phyloP scores from a whole-genome alignment of 139 green algal species.

The Chlamydomonas schloesseri region DNA sequence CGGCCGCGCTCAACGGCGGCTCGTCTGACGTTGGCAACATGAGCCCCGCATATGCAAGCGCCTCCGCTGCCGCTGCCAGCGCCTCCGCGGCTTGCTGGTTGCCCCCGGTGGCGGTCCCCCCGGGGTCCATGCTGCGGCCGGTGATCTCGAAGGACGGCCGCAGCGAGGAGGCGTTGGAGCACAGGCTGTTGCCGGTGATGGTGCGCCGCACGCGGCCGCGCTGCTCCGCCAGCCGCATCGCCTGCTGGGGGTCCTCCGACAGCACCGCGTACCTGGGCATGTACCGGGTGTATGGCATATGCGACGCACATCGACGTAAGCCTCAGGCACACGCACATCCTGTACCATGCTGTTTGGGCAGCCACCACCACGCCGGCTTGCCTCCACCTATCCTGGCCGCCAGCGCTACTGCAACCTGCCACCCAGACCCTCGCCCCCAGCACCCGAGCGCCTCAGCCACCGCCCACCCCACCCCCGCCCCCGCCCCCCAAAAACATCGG shows the following conservation, averaged over 20 bases:
- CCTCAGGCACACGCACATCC: no score
- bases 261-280: slow-evolving; percentile 20
- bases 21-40: background rate
- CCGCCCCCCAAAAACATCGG: no score
- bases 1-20: background rate
- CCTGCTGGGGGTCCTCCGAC: background rate
- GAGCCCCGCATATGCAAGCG: slow-evolving; percentile 20
- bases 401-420: no score
- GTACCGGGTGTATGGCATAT: no score
- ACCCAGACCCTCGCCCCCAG: no score
- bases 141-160: slow-evolving; percentile 28
- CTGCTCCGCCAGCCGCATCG: background rate
- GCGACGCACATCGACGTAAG: no score
- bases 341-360: no score
- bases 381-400: no score
- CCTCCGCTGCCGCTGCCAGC: slow-evolving; percentile 30
- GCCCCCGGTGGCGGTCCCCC: background rate
- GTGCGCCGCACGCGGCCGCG: slow-evolving; percentile 4
- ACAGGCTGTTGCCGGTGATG: background rate
- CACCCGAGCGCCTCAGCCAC: no score
- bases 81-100: background rate
- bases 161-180: slow-evolving; percentile 6
- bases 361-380: no score
- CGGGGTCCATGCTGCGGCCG: background rate
- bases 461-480: no score